Evolutionary conservation across 2,329 filamentous ascomycete species (phyloP).

Genomic region (Cladosporium sp.): DNA sequence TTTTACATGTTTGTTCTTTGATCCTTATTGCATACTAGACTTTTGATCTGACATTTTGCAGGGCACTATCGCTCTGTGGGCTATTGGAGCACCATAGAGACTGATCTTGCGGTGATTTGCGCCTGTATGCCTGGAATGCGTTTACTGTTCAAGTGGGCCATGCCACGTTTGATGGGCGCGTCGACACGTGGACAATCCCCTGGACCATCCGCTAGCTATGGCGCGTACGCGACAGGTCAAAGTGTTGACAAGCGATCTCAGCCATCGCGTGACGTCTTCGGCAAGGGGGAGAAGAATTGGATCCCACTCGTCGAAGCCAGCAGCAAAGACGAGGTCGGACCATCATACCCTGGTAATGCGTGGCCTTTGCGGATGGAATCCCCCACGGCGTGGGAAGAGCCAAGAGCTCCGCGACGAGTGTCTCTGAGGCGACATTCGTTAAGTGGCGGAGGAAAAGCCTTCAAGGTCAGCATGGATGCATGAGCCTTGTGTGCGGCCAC

Average conservation of each 20-base stretch:
- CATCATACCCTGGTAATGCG: not conserved
- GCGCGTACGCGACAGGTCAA: not conserved
- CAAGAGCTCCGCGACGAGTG: not conserved
- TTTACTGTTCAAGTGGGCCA: slow-evolving; percentile 10
- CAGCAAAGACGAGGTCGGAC: not conserved
- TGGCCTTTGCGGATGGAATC: slow-evolving; percentile 1
- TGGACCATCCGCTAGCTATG: not conserved
- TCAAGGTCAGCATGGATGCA: not conserved
- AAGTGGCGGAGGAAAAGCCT: not conserved
- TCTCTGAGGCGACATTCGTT: slow-evolving; percentile 1
- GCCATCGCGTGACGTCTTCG: not conserved
- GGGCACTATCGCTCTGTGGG: slow-evolving; percentile 18
- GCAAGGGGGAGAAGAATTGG: slow-evolving; percentile 7
- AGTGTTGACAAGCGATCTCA: slow-evolving; percentile 11
- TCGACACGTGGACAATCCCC: slow-evolving; percentile 4
- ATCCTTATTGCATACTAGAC: not conserved
- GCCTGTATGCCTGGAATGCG: slow-evolving; percentile 22
- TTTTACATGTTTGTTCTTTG: slow-evolving; percentile 15
- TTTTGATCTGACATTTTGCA: not conserved
- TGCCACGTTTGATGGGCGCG: slow-evolving; percentile 19
- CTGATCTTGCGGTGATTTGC: slow-evolving; percentile 21
- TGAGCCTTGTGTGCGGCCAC: not conserved
- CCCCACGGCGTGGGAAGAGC: not conserved
- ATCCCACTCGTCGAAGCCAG: slow-evolving; percentile 11
- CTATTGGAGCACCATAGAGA: slow-evolving; percentile 21